Evolutionary conservation across 768 basidiomycete genomes (phyloP).

Genomic region (Pisolithus tinctorius): DNA sequence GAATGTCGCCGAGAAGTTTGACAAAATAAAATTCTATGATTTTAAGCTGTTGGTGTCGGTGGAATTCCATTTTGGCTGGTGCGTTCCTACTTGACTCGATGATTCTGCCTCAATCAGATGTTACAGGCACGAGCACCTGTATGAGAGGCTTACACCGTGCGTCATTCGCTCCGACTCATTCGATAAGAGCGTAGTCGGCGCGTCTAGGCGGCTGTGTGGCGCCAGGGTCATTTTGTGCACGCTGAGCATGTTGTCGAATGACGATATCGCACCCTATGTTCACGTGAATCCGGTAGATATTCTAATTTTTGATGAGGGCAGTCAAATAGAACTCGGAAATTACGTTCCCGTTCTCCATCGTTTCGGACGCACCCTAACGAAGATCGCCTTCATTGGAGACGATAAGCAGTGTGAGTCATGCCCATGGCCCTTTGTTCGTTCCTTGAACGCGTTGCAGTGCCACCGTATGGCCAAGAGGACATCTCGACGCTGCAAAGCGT

Average conservation of each 20-base stretch:
- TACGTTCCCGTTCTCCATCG: slow-evolving; percentile 31
- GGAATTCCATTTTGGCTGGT: slow-evolving; percentile 44
- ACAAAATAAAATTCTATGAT: slow-evolving; percentile 20
- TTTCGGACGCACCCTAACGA: slow-evolving; percentile 21
- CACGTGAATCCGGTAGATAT: slow-evolving; percentile 27
- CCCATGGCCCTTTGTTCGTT: neutral
- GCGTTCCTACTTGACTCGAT: slow-evolving; percentile 1
- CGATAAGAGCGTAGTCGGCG: no score
- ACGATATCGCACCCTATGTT: slow-evolving; percentile 7
- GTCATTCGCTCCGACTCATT: no score
- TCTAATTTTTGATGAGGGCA: slow-evolving; percentile 42
- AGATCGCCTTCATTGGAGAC: slow-evolving; percentile 35
- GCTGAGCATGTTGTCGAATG: slow-evolving; percentile 37
- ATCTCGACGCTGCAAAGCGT: slow-evolving; percentile 60
- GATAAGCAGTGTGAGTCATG: slow-evolving; percentile 27
- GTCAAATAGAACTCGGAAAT: slow-evolving; percentile 36
- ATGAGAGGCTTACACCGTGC: slow-evolving; percentile 14
- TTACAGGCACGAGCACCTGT: slow-evolving; percentile 46
- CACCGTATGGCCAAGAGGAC: slow-evolving; percentile 72
- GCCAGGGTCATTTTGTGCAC: slow-evolving; percentile 40
- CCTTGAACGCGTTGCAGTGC: slow-evolving; percentile 39
- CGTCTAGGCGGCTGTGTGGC: slow-evolving; percentile 13
- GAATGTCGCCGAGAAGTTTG: slow-evolving; percentile 42
- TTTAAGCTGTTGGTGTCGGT: slow-evolving; percentile 39
- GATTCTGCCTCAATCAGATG: neutral